phyloP scores from a whole-genome alignment of 768 basidiomycete species.

The Cyclocybe aegerita region DNA sequence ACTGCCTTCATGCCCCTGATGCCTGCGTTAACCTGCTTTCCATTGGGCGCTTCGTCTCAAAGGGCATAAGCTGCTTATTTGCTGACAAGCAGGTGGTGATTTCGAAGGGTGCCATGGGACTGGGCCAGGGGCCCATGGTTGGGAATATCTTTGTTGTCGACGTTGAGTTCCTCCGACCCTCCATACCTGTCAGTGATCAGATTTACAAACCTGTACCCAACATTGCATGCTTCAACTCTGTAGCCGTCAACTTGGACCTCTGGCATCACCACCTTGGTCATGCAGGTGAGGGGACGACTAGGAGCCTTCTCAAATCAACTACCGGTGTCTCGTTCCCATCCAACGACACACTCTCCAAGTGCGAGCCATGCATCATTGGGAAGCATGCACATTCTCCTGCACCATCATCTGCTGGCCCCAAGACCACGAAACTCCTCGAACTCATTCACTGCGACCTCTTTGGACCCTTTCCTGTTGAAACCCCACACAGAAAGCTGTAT shows the following conservation, averaged over 20 bases:
- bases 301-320: neutral
- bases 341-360: constrained; percentile 1
- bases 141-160: too few species aligned
- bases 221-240: neutral
- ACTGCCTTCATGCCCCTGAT: constrained; percentile 11
- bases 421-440: constrained; percentile 1
- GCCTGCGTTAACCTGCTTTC: constrained; percentile 10
- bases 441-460: constrained; percentile 7
- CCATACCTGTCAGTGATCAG: neutral
- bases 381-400: constrained; percentile 5
- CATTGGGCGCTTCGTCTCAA: too few species aligned
- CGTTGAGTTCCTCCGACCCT: too few species aligned
- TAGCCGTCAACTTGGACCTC: constrained; percentile 6
- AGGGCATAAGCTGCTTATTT: too few species aligned
- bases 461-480: constrained; percentile 11
- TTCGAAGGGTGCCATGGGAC: too few species aligned
- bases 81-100: too few species aligned
- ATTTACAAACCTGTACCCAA: neutral
- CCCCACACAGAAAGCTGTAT: constrained; percentile 9
- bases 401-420: neutral
- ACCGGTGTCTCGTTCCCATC: too few species aligned
- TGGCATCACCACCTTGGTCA: constrained; percentile 12
- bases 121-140: too few species aligned
- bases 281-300: constrained; percentile 6
- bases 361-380: constrained; percentile 11